Conservation (phyloP, 1,284 basidiomycete genomes). For the Malassezia pachydermatis region DNA sequence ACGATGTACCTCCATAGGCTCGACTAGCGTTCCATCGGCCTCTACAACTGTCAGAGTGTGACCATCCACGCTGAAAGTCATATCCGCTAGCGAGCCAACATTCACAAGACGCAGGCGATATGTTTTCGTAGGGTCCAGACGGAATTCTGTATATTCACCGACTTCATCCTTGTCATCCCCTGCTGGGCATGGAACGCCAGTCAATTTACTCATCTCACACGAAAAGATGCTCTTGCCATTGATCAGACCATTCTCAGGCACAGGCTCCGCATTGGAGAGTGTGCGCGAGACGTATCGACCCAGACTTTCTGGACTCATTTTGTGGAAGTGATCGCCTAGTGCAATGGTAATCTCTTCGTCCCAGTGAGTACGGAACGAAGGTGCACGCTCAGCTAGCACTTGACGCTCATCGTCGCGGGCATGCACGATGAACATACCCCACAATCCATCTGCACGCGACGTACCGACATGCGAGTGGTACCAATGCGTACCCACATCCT, state of each 20-base stretch:
- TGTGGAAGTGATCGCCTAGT: conserved; percentile 34
- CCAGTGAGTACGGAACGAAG: conserved; percentile 19
- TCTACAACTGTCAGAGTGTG: conserved; percentile 53
- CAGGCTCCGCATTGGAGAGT: conserved; percentile 39
- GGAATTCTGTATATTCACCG: conserved; percentile 20
- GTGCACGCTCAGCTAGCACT: background rate
- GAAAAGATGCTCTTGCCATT: conserved; percentile 53
- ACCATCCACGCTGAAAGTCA: conserved; percentile 50
- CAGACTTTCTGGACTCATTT: conserved; percentile 24
- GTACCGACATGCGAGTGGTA: conserved; percentile 42
- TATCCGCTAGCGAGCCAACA: conserved; percentile 20
- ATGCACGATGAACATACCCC: conserved; percentile 42
- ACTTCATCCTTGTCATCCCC: conserved; percentile 5
- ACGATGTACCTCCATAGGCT: conserved; percentile 49
- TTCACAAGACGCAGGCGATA: conserved; percentile 55
- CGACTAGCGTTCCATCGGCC: conserved; percentile 52
- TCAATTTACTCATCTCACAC: conserved; percentile 22
- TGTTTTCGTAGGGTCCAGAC: conserved; percentile 46
- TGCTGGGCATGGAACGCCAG: conserved; percentile 9
- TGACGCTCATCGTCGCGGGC: conserved; percentile 34
- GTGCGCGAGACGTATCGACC: conserved; percentile 20
- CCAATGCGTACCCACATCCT: conserved; percentile 51
- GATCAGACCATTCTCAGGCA: conserved; percentile 52
- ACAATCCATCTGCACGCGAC: conserved; percentile 39
- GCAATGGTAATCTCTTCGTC: conserved; percentile 34